Conservation (phyloP, 1,139 yeast genomes). For the Geotrichum aggregatum region DNA sequence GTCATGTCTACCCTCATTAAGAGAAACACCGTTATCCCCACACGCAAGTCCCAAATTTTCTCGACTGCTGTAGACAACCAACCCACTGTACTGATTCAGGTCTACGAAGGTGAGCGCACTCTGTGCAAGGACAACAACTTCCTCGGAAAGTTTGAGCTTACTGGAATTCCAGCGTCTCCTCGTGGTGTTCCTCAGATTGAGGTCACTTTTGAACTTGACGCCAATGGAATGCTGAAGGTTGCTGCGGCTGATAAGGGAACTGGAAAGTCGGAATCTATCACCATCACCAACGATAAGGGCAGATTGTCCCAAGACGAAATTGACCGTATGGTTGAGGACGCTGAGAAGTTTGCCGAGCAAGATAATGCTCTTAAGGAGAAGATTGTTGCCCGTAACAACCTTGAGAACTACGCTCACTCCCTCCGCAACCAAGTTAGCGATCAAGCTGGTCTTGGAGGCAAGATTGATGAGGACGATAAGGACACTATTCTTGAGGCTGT, state of each 20-base stretch:
- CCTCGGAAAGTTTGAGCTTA: conserved; percentile 98
- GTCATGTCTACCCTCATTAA: conserved; percentile 98
- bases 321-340: conserved; percentile 97
- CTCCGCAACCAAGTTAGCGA: conserved; percentile 75
- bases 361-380: conserved; percentile 99
- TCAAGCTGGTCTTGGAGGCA: conserved; percentile 63
- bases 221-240: conserved; percentile 99
- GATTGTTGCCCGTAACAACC: conserved; percentile 98
- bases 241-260: conserved; percentile 99
- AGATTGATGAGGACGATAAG: conserved; percentile 86
- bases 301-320: conserved; percentile 96
- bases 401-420: conserved; percentile 93
- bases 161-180: conserved; percentile 98
- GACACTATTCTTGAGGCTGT: conserved; percentile 85
- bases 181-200: conserved; percentile 99
- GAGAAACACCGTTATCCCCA: conserved; percentile 99
- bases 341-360: conserved; percentile 97
- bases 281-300: conserved; percentile 99
- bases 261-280: conserved; percentile 98
- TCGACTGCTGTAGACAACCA: conserved; percentile 99
- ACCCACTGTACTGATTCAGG: conserved; percentile 99
- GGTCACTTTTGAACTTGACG: conserved; percentile 99
- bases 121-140: conserved; percentile 98
- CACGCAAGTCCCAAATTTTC: conserved; percentile 99
- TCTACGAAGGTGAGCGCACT: conserved; percentile 99